These are phyloP conservation scores for Kurtzmaniella quercitrusa DNA, from an alignment of 1,139 yeast species.

Conservation along the genomic window DNA sequence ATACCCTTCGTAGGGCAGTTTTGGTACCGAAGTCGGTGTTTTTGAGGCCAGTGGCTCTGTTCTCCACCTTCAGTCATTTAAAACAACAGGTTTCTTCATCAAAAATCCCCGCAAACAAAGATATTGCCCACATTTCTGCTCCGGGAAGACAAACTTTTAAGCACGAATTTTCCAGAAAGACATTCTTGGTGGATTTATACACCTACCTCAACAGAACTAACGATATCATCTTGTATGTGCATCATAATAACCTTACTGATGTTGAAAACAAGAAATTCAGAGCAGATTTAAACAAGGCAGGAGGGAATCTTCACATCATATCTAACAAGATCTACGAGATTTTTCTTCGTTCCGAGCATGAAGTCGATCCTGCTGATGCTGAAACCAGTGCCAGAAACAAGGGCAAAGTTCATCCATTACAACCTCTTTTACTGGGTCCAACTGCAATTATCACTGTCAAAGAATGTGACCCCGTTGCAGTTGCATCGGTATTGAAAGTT, in stretches of 20 bases:
- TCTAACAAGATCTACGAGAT: slow-evolving; percentile 69
- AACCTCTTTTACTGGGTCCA: slow-evolving; percentile 74
- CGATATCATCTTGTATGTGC: slow-evolving; percentile 70
- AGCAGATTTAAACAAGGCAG: slow-evolving; percentile 55
- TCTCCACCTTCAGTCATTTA: neutral
- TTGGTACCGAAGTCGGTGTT: neutral
- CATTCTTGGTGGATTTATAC: slow-evolving; percentile 77
- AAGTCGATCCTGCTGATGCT: slow-evolving; percentile 70
- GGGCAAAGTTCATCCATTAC: slow-evolving; percentile 56
- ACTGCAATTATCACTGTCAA: slow-evolving; percentile 75
- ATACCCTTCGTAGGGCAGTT: neutral
- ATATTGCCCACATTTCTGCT: slow-evolving; percentile 1
- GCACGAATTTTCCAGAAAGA: slow-evolving; percentile 64
- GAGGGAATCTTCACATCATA: slow-evolving; percentile 64
- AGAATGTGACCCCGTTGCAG: slow-evolving; percentile 64
- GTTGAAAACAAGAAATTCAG: slow-evolving; percentile 64
- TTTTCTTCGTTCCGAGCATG: slow-evolving; percentile 66
- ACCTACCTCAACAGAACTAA: slow-evolving; percentile 63
- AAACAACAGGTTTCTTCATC: neutral
- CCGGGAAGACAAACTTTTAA: slow-evolving; percentile 43
- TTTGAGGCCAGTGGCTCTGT: neutral
- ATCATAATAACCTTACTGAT: slow-evolving; percentile 76
- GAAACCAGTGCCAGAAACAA: slow-evolving; percentile 46
- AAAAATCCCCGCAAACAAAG: neutral
- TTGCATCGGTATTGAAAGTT: slow-evolving; percentile 56